These are phyloP conservation scores for Geum urbanum DNA, from an alignment of 306 rosid genomes.

Conservation along the genomic window DNA sequence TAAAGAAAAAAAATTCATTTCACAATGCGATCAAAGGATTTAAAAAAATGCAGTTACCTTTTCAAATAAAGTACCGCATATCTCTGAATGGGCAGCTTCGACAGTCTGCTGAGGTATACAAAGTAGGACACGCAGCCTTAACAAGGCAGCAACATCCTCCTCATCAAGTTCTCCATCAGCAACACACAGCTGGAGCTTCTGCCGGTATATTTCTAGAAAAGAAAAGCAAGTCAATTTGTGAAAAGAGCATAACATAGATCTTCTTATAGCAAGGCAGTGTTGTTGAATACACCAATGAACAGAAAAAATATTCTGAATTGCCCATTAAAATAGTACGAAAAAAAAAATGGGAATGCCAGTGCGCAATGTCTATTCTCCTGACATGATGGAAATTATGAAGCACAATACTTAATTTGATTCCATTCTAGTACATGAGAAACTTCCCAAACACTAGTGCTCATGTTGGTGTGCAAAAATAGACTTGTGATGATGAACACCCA, in stretches of 20 bases:
- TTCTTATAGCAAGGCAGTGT: neutral
- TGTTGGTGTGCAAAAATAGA: neutral
- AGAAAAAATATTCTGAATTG: neutral
- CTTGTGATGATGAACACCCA: no score
- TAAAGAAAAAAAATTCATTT: neutral
- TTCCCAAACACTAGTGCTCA: neutral
- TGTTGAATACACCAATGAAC: neutral
- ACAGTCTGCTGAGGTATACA: conserved; percentile 83
- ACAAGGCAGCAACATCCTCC: conserved; percentile 71
- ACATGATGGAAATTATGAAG: neutral
- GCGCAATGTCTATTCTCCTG: no score
- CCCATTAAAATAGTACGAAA: neutral
- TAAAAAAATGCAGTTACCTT: conserved; percentile 45
- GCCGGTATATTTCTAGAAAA: conserved; percentile 78
- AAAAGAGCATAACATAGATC: conserved; percentile 11
- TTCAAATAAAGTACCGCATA: conserved; percentile 94
- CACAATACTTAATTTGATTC: neutral
- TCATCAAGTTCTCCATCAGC: conserved; percentile 82
- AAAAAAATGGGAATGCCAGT: neutral
- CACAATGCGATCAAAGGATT: conserved; percentile 1
- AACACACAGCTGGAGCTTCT: conserved; percentile 93
- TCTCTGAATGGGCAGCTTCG: conserved; percentile 90
- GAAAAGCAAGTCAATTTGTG: conserved; percentile 29
- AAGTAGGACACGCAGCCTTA: conserved; percentile 86
- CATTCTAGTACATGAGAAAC: neutral